Base-by-base conservation (phyloP, 1,139 yeast genomes). In the Kodamaea sp. region DNA sequence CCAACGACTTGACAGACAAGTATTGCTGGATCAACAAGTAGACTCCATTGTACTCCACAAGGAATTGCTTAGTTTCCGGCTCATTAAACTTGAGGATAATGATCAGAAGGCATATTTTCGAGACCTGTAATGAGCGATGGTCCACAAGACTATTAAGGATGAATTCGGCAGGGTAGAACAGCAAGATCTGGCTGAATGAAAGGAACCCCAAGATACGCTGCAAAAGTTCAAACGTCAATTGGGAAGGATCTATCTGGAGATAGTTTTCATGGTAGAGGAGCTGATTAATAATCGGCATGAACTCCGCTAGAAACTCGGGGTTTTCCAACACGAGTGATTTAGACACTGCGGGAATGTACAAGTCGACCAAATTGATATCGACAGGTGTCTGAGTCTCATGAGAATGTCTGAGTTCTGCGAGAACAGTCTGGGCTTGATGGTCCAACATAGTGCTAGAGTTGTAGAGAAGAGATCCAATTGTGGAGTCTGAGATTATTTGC, bases 181-280 rank as follows among this genome's bases (percentile, higher is more conserved):
- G 25, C 19, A 55, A 29, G 14, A 63, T 46, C 5, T 48, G 42
- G 4, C 38, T 34, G 31, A 57, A 52, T 2, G 47, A 35, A 14
- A 59, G 31, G 15, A 35, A 36, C 7, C 45, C 24, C 14, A 66
- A 38, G 2, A 65, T 31, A 7, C 48, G 42, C 22, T 52, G 57
- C 20, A 60, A 47, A 10, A 64, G 46, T 7, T 44, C 48, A 4
- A 61, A 37, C 3, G 58, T 37, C 5, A 37, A 37, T 4, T 40
- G 41, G 5, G 47, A 38, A 1, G 61, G 57, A 40, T 64, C 70
- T 9, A 55, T 32, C 9, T 37, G 44, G 15, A 24, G 27, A 19
- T 36, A 36, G 10, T 36, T 10, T 14, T 26, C 28, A 18, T 22
- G 22, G 22, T 36, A 32, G 2, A 36, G 32, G 7, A 36, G 12